Conservation (phyloP, 2,329 filamentous ascomycete species). For the Botrytis paeoniae region DNA sequence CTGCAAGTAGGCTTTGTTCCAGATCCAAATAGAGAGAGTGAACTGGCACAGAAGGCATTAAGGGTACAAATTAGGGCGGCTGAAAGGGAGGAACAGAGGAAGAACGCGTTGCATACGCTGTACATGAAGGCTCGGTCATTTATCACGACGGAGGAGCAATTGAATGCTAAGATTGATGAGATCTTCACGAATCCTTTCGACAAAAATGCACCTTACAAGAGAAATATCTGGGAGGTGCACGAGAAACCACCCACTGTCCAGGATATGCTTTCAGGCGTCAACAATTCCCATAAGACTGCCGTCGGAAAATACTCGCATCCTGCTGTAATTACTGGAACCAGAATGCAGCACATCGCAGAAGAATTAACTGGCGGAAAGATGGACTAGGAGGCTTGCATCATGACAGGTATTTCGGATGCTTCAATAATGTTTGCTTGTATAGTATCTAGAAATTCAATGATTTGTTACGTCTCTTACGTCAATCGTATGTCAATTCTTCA, state of each 20-base stretch:
- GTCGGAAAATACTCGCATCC: conserved; percentile 35
- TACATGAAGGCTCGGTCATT: conserved; percentile 88
- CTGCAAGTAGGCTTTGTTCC: conserved; percentile 51
- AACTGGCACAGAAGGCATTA: conserved; percentile 46
- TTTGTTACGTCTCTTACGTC: background rate
- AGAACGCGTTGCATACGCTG: conserved; percentile 75
- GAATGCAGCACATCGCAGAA: conserved; percentile 63
- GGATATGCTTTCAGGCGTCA: conserved; percentile 44
- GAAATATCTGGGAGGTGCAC: conserved; percentile 36
- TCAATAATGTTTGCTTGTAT: background rate
- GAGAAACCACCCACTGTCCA: conserved; percentile 45
- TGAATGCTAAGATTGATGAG: conserved; percentile 69
- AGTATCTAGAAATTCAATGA: background rate
- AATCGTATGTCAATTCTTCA: background rate
- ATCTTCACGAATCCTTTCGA: conserved; percentile 57
- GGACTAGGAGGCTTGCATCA: conserved; percentile 24
- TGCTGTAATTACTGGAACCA: conserved; percentile 47
- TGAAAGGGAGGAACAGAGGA: conserved; percentile 56
- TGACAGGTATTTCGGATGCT: background rate
- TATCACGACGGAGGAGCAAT: conserved; percentile 77
- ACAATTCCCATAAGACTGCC: conserved; percentile 37
- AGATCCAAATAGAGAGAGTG: conserved; percentile 61
- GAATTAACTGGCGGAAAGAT: conserved; percentile 66
- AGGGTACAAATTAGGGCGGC: conserved; percentile 45
- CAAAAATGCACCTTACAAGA: background rate